Base-by-base conservation (phyloP, 2,329 filamentous ascomycete species). In the Sporothrix phasma region DNA sequence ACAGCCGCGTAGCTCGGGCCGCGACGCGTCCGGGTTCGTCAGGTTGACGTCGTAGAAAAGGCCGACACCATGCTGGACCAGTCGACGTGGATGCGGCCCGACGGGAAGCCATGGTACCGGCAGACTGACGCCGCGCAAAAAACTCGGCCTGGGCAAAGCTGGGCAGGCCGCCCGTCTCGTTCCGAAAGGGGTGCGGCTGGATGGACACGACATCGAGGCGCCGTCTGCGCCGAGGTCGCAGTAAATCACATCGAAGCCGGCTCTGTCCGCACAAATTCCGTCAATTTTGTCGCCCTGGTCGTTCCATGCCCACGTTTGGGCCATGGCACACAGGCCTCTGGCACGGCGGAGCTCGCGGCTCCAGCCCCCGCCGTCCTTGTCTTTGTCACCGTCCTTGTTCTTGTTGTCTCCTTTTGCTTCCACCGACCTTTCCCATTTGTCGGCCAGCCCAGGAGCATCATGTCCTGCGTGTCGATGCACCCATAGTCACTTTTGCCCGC, bases 211-310 rank as follows among this genome's bases (percentile, higher is more conserved):
- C 69, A 19, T 75, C 71, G 11, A 83, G 66, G 0, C 77, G 17
- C 64, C 68, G 3, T 47, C 69, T 2, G 74, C 67, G 10, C 69
- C 67, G 53, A 90, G 90, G 62, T 86, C 76, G 71, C 87, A 90
- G 22, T 87, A 76, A 59, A 90, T 87, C 62, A 88, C 78, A 72
- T 90, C 88, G 68, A 89, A 89, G 0, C 88, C 88, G 19, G 81
- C 80, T 90, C 88, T 80, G 86, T 86, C 11, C 87, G 80, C 2
- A 90, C 73, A 24, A 89, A 76, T 0, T n/a, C 85, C 86, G 69
- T 89, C 83, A n/a, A 88, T 75, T 15, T 75, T 74, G 13, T 66
- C 58, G 34, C 26, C 24, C 11, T 59, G 22, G 29, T 46, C 59
- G 31, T 34, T 29, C 65, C 62, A 63, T 10, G 82, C 82, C 86